Evolutionary conservation across 352 stramenopile species (phyloP), one percentile per base, ranked within the genome.

Genomic region (Achlya hypogyna): DNA sequence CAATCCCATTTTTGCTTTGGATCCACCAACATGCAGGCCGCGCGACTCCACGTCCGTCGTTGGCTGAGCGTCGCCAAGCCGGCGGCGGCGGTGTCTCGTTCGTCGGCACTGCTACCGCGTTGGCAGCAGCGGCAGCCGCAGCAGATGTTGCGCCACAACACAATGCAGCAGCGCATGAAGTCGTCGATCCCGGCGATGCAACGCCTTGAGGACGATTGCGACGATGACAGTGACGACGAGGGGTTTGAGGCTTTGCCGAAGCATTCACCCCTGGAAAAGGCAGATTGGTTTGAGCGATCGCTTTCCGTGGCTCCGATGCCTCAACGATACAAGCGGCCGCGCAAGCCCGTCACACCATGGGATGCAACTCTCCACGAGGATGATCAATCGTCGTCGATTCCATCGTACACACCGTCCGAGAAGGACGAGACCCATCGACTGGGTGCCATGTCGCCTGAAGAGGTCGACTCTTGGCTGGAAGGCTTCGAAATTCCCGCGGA

Each of bases 381-480:
- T 10, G 49, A 56, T 20, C 18, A 49, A 20, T 49, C 42, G 49
- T 20, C 49, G 49, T 27, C 49, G 12, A 35, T 56, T 38, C 49
- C 49, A 2, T 9, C n/a, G 31, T 56, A 56, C 31, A 56, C 49
- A 56, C 49, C 49, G 8, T 16, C 25, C 2, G 8, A 4, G 10
- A 56, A 56, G 49, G 49, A 56, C 8, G 49, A 56, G 2, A 56
- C 12, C 49, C 49, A 56, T 20, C 60, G 60, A 8, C 27, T 67
- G 8, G 60, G 60, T 29, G 60, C 51, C 62, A 92, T 92, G 14
- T 77, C 72, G 8, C 78, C 88, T 25, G 78, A 78, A 40, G 84
- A 92, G n/a, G 80, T 90, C 22, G 78, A 90, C 54, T 82, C 86
- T 53, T 92, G 81, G 80, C 78, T 92, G 10, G 69, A 72, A 14